Conservation (phyloP, 345 rosid species). For the Raphanus sativus region DNA sequence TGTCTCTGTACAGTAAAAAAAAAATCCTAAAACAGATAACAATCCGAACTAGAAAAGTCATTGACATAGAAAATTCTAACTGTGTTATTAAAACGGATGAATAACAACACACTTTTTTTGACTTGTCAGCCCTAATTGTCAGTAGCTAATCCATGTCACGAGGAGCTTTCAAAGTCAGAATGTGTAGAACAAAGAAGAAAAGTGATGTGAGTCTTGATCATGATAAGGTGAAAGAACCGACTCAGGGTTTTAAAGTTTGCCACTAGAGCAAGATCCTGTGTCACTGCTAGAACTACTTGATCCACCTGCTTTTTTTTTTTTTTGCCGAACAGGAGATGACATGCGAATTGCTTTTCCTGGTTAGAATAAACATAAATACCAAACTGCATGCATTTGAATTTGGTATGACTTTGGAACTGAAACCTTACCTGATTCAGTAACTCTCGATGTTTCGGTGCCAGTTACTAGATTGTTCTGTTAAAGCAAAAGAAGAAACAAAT, state of each 20-base stretch:
- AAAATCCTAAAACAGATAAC: constrained; percentile 24
- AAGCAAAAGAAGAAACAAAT: too few species aligned
- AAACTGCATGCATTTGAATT: too few species aligned
- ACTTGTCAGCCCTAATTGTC: constrained; percentile 21
- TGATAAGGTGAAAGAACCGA: background rate
- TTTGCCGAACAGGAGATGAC: too few species aligned
- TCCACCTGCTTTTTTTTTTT: too few species aligned
- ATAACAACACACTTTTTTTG: background rate
- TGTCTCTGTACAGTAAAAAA: constrained; percentile 31
- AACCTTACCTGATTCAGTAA: too few species aligned
- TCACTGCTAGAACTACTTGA: constrained; percentile 41
- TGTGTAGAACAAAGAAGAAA: constrained; percentile 15
- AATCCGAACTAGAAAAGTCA: constrained; percentile 1
- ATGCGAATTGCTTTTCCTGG: too few species aligned
- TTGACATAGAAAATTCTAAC: constrained; percentile 3
- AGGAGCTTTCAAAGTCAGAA: constrained; percentile 39
- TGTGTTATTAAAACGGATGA: constrained; percentile 17
- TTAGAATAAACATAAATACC: too few species aligned
- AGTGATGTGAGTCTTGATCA: constrained; percentile 6
- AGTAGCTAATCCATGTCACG: constrained; percentile 31
- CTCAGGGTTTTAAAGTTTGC: constrained; percentile 22
- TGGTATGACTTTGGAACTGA: too few species aligned
- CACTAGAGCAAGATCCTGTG: constrained; percentile 39
- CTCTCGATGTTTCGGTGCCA: too few species aligned
- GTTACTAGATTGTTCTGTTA: too few species aligned